A percentile compares a stretch with the other conserved stretches of the same genome.
Conservation (phyloP, 1,284 basidiomycete genomes). For the Erythrobasidium hasegawianum region DNA sequence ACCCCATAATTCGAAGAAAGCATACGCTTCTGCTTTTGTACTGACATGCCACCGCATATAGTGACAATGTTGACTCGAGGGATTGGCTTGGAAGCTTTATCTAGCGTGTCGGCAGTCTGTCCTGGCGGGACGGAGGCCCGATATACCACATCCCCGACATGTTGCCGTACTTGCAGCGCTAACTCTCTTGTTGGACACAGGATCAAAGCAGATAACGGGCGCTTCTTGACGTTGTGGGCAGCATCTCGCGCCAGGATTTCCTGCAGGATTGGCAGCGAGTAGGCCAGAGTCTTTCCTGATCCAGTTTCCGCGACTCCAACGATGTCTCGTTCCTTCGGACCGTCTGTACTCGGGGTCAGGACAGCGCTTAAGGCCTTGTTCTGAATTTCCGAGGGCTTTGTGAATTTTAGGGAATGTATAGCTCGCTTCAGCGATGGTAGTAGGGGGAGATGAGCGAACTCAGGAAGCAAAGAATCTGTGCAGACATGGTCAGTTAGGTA, state of each 20-base stretch:
- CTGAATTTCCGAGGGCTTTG: slow-evolving; percentile 83
- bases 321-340: slow-evolving; percentile 58
- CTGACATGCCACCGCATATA: slow-evolving; percentile 90
- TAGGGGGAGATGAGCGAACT: slow-evolving; percentile 58
- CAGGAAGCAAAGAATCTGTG: slow-evolving; percentile 44
- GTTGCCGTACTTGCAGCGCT: slow-evolving; percentile 87
- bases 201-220: slow-evolving; percentile 68
- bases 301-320: slow-evolving; percentile 91
- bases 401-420: slow-evolving; percentile 68
- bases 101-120: slow-evolving; percentile 26
- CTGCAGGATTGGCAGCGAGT: slow-evolving; percentile 83
- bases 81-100: slow-evolving; percentile 46
- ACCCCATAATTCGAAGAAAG: slow-evolving; percentile 67
- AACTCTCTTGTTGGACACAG: slow-evolving; percentile 92
- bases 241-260: slow-evolving; percentile 58
- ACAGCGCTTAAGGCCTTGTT: slow-evolving; percentile 62
- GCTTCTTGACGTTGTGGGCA: slow-evolving; percentile 45
- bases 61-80: slow-evolving; percentile 79
- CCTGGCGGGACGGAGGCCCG: slow-evolving; percentile 35
- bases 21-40: slow-evolving; percentile 87
- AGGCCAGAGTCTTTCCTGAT: slow-evolving; percentile 92
- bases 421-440: slow-evolving; percentile 62
- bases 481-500: slow-evolving; percentile 8
- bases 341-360: slow-evolving; percentile 54
- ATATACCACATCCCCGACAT: slow-evolving; percentile 54